These are phyloP conservation scores for Cyberlindnera veronae DNA, from an alignment of 805 yeast species.

Conservation along the genomic window DNA sequence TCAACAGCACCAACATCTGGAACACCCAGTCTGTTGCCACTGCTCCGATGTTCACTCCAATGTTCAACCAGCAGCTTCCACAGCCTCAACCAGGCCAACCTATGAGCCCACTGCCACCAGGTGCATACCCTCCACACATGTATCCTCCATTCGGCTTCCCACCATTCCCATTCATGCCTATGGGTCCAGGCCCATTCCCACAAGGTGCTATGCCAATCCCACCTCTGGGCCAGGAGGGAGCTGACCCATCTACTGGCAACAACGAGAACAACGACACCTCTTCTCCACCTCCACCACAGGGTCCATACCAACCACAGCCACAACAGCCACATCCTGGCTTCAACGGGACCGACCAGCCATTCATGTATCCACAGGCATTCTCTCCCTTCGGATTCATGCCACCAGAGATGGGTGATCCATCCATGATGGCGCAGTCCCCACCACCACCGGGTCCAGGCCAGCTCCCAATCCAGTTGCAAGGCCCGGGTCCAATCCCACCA, in stretches of 20 bases:
- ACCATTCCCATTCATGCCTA: conserved; percentile 35
- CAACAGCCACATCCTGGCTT: conserved; percentile 17
- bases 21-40: conserved; percentile 66
- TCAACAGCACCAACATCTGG: conserved; percentile 45
- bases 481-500: not conserved
- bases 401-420: conserved; percentile 9
- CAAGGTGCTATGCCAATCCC: conserved; percentile 6
- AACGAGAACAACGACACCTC: not conserved
- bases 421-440: conserved; percentile 9
- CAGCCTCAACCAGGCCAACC: conserved; percentile 9
- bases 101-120: conserved; percentile 18
- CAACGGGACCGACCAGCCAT: conserved; percentile 17
- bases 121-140: conserved; percentile 29
- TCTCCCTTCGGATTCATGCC: conserved; percentile 28
- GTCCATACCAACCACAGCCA: conserved; percentile 20
- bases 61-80: conserved; percentile 24
- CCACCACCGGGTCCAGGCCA: too few relatives aligned
- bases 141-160: conserved; percentile 34
- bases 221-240: conserved; percentile 1
- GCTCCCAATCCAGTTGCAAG: conserved; percentile 4
- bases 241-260: not conserved
- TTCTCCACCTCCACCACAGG: conserved; percentile 1
- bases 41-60: conserved; percentile 55
- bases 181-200: conserved; percentile 25
- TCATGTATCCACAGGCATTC: conserved; percentile 29